Conservation (phyloP, 192 early-diverging fungal genomes). For the Helicostylum pulchrum region DNA sequence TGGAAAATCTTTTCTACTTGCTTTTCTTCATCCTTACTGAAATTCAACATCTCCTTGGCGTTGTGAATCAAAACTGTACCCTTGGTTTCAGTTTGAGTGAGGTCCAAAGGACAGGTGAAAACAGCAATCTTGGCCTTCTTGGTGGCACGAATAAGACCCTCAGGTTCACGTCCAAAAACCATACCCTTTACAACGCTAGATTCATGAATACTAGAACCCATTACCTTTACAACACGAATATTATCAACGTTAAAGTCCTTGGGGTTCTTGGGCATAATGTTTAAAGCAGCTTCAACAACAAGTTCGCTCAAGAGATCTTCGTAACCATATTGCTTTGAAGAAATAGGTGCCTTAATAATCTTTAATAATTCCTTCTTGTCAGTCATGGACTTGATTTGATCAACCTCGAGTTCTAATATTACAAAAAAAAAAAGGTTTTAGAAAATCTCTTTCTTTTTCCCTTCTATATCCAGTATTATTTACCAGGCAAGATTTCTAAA, state of each 20-base stretch:
- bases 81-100: conserved; percentile 96
- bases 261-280: conserved; percentile 88
- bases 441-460: background rate
- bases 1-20: conserved; percentile 84
- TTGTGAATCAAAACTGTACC: conserved; percentile 97
- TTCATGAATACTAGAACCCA: conserved; percentile 89
- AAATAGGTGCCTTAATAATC: conserved; percentile 76
- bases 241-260: conserved; percentile 92
- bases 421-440: background rate
- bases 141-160: conserved; percentile 67
- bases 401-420: conserved; percentile 60
- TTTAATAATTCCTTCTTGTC: conserved; percentile 64
- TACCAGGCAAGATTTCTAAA: conserved; percentile 77
- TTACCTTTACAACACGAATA: conserved; percentile 94
- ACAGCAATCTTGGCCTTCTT: conserved; percentile 90
- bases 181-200: conserved; percentile 90
- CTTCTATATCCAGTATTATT: background rate
- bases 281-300: conserved; percentile 79
- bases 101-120: conserved; percentile 91
- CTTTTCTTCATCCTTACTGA: conserved; percentile 92
- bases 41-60: conserved; percentile 94
- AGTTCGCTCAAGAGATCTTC: conserved; percentile 81
- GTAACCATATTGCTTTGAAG: conserved; percentile 94
- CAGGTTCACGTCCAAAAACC: conserved; percentile 94
- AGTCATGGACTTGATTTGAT: conserved; percentile 51